Conservation (phyloP, 768 basidiomycete genomes). For the Pulveroboletus sp. region DNA sequence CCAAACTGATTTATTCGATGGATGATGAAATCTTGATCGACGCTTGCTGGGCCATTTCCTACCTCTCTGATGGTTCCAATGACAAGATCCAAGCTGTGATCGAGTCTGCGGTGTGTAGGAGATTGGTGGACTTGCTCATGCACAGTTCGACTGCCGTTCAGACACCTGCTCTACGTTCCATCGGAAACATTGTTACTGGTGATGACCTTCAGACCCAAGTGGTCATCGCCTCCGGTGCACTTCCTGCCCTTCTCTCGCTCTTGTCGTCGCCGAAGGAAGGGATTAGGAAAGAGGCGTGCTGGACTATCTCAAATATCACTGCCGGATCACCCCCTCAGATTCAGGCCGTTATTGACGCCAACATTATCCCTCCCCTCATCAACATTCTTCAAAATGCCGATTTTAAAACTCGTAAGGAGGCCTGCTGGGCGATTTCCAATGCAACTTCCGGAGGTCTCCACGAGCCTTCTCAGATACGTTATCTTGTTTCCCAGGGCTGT, state of each 20-base stretch:
- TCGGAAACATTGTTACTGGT: conserved; percentile 98
- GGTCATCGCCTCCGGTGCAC: conserved; percentile 95
- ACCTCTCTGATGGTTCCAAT: conserved; percentile 96
- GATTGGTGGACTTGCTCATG: conserved; percentile 96
- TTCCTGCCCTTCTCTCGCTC: conserved; percentile 88
- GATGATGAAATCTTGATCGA: conserved; percentile 99
- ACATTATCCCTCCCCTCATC: conserved; percentile 96
- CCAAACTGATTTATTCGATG: conserved; percentile 96
- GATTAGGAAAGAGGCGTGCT: conserved; percentile 98
- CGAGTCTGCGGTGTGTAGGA: conserved; percentile 94
- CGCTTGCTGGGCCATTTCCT: conserved; percentile 99
- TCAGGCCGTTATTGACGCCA: conserved; percentile 95
- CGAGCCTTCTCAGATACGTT: conserved; percentile 95
- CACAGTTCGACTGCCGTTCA: conserved; percentile 93
- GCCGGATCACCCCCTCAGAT: conserved; percentile 97
- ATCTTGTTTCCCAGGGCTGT: conserved; percentile 95
- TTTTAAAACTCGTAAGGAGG: conserved; percentile 99
- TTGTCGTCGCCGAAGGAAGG: conserved; percentile 97
- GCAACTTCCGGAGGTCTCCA: conserved; percentile 97
- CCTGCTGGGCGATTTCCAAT: conserved; percentile 99
- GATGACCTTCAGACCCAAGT: conserved; percentile 99
- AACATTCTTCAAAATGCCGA: conserved; percentile 97
- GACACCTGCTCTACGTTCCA: conserved; percentile 95
- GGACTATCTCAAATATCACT: conserved; percentile 99
- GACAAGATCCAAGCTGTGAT: conserved; percentile 99